Evolutionary conservation across 2,329 filamentous ascomycete genomes (phyloP), one percentile per base, ranked within the genome.

Genomic region (Ceratocystis cacaofunesta): DNA sequence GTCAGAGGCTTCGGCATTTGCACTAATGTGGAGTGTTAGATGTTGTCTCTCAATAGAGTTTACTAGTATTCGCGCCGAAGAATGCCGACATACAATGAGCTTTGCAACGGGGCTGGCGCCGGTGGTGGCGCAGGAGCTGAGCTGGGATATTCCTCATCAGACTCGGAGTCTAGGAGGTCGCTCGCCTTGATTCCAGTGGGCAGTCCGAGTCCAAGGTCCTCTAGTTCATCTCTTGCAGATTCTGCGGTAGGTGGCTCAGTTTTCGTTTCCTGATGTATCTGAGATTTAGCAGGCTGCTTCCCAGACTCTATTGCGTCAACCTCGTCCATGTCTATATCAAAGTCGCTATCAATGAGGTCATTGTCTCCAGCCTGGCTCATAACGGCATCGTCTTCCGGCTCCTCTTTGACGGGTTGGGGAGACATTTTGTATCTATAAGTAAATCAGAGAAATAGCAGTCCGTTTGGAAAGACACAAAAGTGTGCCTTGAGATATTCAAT

Each of bases 91-190:
- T 65, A 67, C 66, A 65, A 67, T 28, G 63, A 63, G 58, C 63
- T 67, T 28, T 62, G 60, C 19, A 65, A 30, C 0, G 76, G 77
- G 44, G 78, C 79, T 69, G 76, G 52, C n/a, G 46, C 30, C 2
- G 65, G 81, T 17, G 73, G 74, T 10, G 71, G 70, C 2, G 70
- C 71, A 46, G 78, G 76, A 32, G 73, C 70, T 15, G 43, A 44
- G 19, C 61, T 61, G 5, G 81, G 79, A 62, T 85, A 85, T 68
- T 86, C 84, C 0, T 84, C 82, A 68, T 86, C 83, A 1, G 81
- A 84, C 57, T 84, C 82, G 19, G 77, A 76, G 68, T 84, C 82
- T 43, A 76, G 78, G 10, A 86, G 69, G 3, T 85, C 81, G 61
- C 85, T 82, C n/a, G 52, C 52, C 19, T 67, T 65, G 50, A 67